Evolutionary conservation across 352 stramenopile genomes (phyloP), one percentile per base, ranked within the genome.

Genomic region (Phytopythium aichiense): DNA sequence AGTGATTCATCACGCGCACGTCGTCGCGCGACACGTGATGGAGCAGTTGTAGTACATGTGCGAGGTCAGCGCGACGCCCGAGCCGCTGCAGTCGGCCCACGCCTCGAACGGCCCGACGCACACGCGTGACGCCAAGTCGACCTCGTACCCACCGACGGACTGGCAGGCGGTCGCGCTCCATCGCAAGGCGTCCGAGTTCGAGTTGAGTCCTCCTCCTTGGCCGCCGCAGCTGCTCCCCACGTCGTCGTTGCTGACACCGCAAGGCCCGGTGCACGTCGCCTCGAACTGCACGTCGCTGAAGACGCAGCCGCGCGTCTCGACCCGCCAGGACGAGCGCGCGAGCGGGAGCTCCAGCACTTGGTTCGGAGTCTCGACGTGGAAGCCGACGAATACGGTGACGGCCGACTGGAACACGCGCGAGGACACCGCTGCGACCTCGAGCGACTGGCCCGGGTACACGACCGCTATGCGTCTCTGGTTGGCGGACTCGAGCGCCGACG

Each of bases 291-390:
- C 60, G 49, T 91, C 73, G 3, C 54, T 37, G 56, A 84, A 87
- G 30, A 77, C 43, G 42, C 84, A 93, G 53, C 61, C 67, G 50
- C 84, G 76, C 23, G 84, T 93, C 58, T 74, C 59, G 15, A 93
- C 82, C 50, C 62, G 77, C 84, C 84, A 93, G 56, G 75, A 66
- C 4, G 79, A 69, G 35, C 70, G 70, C 31, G 69, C 66, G 28
- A 40, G 63, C 4, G 69, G 64, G 16, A 93, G 69, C 46, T 91
- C 72, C 0, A 91, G 12, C 56, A 91, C 76, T n/a, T 81, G 76
- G 63, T 91, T 93, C 4, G 80, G 60, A 0, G 81, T 89, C 37
- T 89, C 70, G 16, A 89, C 68, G 48, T 93, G 84, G 63, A 93
- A 93, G 25, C 65, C 80, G 6, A 93, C 6, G 63, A 85, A 88